Evolutionary conservation across 164 flowering plant species (phyloP).

Genomic region (Umbilicus rupestris): DNA sequence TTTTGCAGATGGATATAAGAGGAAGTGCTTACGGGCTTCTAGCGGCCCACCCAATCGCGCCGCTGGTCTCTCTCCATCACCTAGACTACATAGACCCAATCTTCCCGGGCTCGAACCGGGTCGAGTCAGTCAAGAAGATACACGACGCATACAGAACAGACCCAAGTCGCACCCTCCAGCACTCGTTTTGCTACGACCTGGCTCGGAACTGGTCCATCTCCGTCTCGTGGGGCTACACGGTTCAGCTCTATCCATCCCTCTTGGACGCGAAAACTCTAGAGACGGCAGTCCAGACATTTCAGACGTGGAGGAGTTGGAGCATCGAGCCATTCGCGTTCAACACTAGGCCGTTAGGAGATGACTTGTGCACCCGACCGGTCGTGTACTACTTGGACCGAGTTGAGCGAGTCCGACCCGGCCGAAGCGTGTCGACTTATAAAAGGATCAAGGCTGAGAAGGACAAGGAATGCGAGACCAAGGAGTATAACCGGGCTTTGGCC

Average conservation of each 20-base stretch:
- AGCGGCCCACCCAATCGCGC: constrained; percentile 82
- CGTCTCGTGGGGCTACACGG: constrained; percentile 77
- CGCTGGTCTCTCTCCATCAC: constrained; percentile 79
- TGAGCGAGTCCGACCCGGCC: constrained; percentile 6
- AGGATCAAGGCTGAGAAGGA: constrained; percentile 9
- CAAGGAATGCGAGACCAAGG: constrained; percentile 14
- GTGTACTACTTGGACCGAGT: constrained; percentile 33
- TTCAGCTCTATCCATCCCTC: constrained; percentile 44
- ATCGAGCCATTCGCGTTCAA: constrained; percentile 52
- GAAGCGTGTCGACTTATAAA: constrained; percentile 23
- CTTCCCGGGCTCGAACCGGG: constrained; percentile 31
- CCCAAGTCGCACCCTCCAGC: constrained; percentile 57
- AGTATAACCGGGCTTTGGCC: constrained; percentile 17
- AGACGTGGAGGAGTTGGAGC: constrained; percentile 49
- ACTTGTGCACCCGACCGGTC: constrained; percentile 34
- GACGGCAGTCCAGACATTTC: constrained; percentile 51
- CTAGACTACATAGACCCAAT: constrained; percentile 57
- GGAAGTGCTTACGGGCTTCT: constrained; percentile 47
- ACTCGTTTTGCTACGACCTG: constrained; percentile 53
- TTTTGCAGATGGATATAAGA: constrained; percentile 38
- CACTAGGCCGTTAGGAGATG: constrained; percentile 33
- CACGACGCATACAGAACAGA: constrained; percentile 36
- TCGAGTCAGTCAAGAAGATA: constrained; percentile 33
- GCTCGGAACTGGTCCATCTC: constrained; percentile 52
- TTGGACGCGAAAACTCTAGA: constrained; percentile 36